Conservation (phyloP, 371 early-diverging fungal genomes). For the Mucor racemosus region DNA sequence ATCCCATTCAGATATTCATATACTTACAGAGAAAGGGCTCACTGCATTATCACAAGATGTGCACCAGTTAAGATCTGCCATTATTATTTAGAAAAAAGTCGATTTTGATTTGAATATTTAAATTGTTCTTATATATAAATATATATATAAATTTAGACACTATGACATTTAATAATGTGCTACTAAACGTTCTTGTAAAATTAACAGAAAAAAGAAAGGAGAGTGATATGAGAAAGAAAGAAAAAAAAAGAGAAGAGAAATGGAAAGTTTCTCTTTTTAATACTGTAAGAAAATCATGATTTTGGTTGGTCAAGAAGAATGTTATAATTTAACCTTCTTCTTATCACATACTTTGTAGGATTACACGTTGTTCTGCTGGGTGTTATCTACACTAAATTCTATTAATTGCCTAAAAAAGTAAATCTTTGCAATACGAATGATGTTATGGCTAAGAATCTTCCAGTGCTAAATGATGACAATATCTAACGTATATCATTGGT, state of each 20-base stretch:
- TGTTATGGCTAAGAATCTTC: constrained; percentile 2
- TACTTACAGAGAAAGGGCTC: constrained; percentile 44
- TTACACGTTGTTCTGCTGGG: background rate
- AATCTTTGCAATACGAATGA: constrained; percentile 9
- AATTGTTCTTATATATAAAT: background rate
- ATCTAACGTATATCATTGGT: background rate
- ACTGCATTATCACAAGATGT: constrained; percentile 48
- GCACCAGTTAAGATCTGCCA: constrained; percentile 47
- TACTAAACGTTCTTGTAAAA: background rate
- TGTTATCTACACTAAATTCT: constrained; percentile 1
- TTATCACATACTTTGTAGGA: background rate
- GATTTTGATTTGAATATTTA: background rate
- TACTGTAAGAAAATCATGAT: background rate
- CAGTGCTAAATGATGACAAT: constrained; percentile 1
- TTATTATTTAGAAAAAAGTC: constrained; percentile 6
- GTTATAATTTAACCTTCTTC: constrained; percentile 1
- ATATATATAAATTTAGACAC: background rate
- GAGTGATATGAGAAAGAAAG: background rate
- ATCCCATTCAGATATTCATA: background rate
- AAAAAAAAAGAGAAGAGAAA: background rate
- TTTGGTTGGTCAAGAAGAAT: background rate
- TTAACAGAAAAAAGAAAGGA: background rate
- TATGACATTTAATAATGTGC: constrained; percentile 1
- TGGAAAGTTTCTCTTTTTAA: background rate
- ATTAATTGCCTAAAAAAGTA: background rate